These are phyloP conservation scores for Cyclanthera cordifolia DNA, from an alignment of 306 rosid species.

Conservation along the genomic window DNA sequence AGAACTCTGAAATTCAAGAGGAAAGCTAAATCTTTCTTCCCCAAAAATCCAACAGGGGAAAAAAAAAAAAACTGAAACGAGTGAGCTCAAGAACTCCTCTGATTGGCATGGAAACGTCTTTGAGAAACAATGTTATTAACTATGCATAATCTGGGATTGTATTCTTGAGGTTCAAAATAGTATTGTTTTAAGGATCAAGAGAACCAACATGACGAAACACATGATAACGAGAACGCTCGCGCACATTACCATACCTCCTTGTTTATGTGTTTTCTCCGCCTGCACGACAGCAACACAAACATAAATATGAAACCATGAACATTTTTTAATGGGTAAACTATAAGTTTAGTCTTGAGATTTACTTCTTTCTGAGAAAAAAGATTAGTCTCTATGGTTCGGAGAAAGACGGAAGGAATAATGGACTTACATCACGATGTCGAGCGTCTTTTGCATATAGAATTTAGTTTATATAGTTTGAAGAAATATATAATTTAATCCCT, in stretches of 20 bases:
- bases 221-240: constrained; percentile 81
- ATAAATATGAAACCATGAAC: constrained; percentile 9
- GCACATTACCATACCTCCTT: constrained; percentile 95
- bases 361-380: too few relatives aligned
- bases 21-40: not conserved
- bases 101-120: not conserved
- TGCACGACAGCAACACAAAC: constrained; percentile 36
- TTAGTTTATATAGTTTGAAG: too few relatives aligned
- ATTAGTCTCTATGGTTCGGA: too few relatives aligned
- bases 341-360: too few relatives aligned
- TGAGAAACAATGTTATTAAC: constrained; percentile 19
- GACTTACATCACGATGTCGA: too few relatives aligned
- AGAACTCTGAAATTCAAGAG: too few relatives aligned
- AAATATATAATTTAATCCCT: too few relatives aligned
- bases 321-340: too few relatives aligned
- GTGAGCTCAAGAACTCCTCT: too few relatives aligned
- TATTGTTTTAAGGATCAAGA: constrained; percentile 71
- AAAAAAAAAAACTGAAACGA: too few relatives aligned
- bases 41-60: not conserved
- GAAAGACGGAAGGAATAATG: too few relatives aligned
- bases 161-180: constrained; percentile 40
- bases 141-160: constrained; percentile 1
- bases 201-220: constrained; percentile 87
- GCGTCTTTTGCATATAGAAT: too few relatives aligned
- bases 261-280: constrained; percentile 93